A percentile compares a stretch with the other conserved stretches of the same genome.
phyloP scores from a whole-genome alignment of 202 grass and related monocot genomes.

The Musa balbisiana region DNA sequence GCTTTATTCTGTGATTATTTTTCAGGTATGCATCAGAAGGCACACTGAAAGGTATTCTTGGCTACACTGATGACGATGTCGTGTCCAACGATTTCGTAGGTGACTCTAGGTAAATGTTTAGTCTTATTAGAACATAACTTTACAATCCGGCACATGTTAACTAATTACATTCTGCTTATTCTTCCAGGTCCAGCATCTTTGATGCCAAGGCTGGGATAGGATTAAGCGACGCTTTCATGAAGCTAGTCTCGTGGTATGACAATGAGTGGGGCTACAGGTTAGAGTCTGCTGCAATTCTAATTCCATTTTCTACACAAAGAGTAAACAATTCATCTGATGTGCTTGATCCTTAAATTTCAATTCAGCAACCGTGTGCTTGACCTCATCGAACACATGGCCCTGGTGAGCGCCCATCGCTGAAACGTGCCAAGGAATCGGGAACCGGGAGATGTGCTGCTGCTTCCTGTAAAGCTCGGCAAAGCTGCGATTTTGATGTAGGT shows the following conservation, averaged over 20 bases:
- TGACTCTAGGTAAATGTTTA: constrained; percentile 41
- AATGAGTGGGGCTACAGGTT: constrained; percentile 99
- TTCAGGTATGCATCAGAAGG: constrained; percentile 63
- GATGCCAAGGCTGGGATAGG: constrained; percentile 98
- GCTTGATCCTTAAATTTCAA: not conserved
- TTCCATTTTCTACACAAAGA: not conserved
- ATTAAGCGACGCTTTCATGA: constrained; percentile 90
- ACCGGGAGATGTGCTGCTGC: too few relatives aligned
- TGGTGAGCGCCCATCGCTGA: constrained; percentile 38
- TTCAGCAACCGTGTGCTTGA: constrained; percentile 81
- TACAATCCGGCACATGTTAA: not conserved
- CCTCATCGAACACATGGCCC: constrained; percentile 65
- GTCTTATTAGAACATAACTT: not conserved
- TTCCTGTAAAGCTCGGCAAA: too few relatives aligned
- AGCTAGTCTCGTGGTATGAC: constrained; percentile 96
- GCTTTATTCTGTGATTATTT: not conserved
- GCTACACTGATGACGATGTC: constrained; percentile 85
- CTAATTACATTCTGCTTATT: not conserved
- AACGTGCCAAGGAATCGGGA: not conserved
- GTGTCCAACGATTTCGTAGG: constrained; percentile 87
- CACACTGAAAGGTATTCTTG: constrained; percentile 67
- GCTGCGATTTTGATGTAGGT: too few relatives aligned
- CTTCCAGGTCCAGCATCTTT: constrained; percentile 85
- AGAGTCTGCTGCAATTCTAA: not conserved
- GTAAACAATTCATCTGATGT: not conserved